Conservation (phyloP, 2,329 filamentous ascomycete genomes). For the Apiospora saccharicola region DNA sequence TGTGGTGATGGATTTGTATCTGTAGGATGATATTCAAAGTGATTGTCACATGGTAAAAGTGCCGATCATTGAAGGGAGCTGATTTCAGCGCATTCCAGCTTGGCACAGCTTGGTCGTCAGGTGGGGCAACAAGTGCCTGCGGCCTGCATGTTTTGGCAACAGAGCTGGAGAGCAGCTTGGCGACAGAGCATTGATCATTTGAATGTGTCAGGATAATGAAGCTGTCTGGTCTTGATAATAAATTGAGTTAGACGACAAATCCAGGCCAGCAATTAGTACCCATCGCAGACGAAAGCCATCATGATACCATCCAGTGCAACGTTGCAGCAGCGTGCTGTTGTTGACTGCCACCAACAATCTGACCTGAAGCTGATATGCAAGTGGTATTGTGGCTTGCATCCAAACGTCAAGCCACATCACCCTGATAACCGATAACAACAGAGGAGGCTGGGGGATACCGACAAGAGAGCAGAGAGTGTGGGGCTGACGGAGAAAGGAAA, state of each 20-base stretch:
- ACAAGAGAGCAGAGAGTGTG: background rate
- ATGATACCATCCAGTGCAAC: background rate
- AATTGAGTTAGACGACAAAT: background rate
- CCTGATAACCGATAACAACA: background rate
- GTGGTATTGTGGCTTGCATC: background rate
- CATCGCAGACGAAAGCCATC: background rate
- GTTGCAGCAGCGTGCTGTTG: background rate
- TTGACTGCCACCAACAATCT: background rate
- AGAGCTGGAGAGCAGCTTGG: background rate
- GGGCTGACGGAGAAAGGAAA: background rate
- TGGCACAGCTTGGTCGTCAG: background rate
- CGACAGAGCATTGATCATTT: background rate
- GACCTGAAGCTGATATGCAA: background rate
- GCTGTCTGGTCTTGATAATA: background rate
- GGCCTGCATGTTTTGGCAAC: background rate
- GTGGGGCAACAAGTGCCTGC: background rate
- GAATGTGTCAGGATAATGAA: background rate
- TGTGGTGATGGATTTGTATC: background rate
- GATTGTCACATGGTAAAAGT: constrained; percentile 16
- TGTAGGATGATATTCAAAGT: no score
- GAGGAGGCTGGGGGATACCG: constrained; percentile 14
- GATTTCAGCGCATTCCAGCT: constrained; percentile 2
- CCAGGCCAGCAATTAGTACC: background rate
- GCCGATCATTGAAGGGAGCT: background rate
- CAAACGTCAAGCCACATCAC: background rate